phyloP scores from a whole-genome alignment of 257 asterid genomes.

The Lithospermum erythrorhizon region DNA sequence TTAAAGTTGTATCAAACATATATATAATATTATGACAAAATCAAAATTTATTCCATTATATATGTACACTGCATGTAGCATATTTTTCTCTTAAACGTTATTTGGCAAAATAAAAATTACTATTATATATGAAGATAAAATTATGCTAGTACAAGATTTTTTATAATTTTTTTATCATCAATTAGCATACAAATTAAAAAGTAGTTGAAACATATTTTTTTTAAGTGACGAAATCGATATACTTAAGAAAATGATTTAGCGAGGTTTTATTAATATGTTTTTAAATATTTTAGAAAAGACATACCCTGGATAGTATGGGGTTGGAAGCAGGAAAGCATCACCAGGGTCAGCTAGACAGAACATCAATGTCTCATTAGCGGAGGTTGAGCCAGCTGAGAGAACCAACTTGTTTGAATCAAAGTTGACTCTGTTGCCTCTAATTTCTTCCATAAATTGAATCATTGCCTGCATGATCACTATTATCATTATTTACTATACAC shows the following conservation, averaged over 20 bases:
- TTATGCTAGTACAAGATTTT: too few relatives aligned
- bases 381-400: slow-evolving; percentile 75
- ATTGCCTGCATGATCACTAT: slow-evolving; percentile 36
- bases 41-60: not conserved
- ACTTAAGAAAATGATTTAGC: too few relatives aligned
- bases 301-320: slow-evolving; percentile 77
- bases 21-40: not conserved
- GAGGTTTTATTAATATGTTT: too few relatives aligned
- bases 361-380: slow-evolving; percentile 64
- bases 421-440: slow-evolving; percentile 55
- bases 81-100: too few relatives aligned
- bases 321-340: slow-evolving; percentile 62
- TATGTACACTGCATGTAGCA: too few relatives aligned
- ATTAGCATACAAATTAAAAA: too few relatives aligned
- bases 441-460: slow-evolving; percentile 53
- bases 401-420: slow-evolving; percentile 51
- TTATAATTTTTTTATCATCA: too few relatives aligned
- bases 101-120: too few relatives aligned
- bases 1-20: too few relatives aligned
- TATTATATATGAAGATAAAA: too few relatives aligned
- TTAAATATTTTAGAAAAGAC: not conserved
- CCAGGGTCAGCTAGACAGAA: slow-evolving; percentile 68
- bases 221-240: too few relatives aligned
- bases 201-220: too few relatives aligned
- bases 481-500: not conserved